Evolutionary conservation across 805 yeast genomes (phyloP).

Genomic region (Wickerhamomyces rabaulensis): DNA sequence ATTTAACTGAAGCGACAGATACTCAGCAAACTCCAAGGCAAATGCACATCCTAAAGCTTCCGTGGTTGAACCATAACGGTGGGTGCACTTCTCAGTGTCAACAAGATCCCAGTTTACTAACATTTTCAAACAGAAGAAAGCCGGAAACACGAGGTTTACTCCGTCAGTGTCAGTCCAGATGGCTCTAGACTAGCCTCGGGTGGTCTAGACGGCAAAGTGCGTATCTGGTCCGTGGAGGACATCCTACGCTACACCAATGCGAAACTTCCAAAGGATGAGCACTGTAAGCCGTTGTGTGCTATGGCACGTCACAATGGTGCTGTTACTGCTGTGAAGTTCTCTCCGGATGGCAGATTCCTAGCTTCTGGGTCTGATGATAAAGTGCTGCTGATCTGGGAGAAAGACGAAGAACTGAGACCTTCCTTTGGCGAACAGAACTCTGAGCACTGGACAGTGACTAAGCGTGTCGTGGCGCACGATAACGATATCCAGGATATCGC

Average conservation of each 20-base stretch:
- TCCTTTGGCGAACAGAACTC: constrained; percentile 74
- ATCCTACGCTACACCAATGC: constrained; percentile 33
- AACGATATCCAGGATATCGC: constrained; percentile 97
- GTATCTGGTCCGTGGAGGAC: constrained; percentile 76
- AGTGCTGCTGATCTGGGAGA: constrained; percentile 87
- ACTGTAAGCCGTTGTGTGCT: constrained; percentile 65
- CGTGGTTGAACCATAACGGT: constrained; percentile 65
- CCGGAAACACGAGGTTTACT: constrained; percentile 76
- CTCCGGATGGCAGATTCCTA: constrained; percentile 85
- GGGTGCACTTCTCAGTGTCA: constrained; percentile 10
- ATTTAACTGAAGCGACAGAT: too few species aligned
- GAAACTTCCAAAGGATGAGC: constrained; percentile 24
- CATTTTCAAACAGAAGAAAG: constrained; percentile 57
- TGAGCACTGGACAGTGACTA: constrained; percentile 94
- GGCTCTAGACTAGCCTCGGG: constrained; percentile 89
- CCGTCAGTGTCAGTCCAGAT: constrained; percentile 75
- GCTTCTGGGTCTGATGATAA: constrained; percentile 97
- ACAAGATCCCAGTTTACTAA: constrained; percentile 1
- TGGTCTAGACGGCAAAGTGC: constrained; percentile 86
- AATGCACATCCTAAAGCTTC: constrained; percentile 64
- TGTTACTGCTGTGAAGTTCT: constrained; percentile 87
- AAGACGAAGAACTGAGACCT: constrained; percentile 57
- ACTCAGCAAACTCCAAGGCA: too few species aligned
- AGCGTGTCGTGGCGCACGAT: constrained; percentile 92
- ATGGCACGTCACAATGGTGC: constrained; percentile 97